Evolutionary conservation across 2,329 filamentous ascomycete genomes (phyloP).

Genomic region (Xylariaceae sp.): DNA sequence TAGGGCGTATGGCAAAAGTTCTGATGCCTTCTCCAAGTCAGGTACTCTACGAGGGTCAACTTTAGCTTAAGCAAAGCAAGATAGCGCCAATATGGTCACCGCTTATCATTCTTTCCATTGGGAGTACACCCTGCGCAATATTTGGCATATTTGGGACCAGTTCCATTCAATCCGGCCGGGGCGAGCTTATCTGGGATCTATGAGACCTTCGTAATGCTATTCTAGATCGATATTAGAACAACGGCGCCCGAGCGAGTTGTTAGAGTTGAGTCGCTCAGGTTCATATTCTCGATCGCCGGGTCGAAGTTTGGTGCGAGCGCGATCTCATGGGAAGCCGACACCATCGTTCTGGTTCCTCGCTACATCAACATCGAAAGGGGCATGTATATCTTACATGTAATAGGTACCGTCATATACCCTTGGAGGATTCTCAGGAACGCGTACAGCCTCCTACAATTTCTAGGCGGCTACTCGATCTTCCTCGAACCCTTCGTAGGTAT

Average conservation of each 20-base stretch:
- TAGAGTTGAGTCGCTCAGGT: constrained; percentile 2
- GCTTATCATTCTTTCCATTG: constrained; percentile 6
- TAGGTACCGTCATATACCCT: constrained; percentile 1
- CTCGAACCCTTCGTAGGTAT: constrained; percentile 17
- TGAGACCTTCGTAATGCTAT: constrained; percentile 1
- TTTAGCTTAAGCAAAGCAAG: constrained; percentile 3
- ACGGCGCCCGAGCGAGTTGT: neutral
- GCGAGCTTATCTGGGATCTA: constrained; percentile 5
- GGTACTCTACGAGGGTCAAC: neutral
- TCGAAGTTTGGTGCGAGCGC: constrained; percentile 5
- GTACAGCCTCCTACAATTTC: constrained; percentile 6
- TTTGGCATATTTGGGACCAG: constrained; percentile 8
- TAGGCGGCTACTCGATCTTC: constrained; percentile 19
- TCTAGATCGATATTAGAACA: neutral
- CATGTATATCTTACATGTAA: constrained; percentile 13
- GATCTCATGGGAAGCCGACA: constrained; percentile 14
- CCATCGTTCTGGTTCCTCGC: constrained; percentile 6
- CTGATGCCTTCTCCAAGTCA: neutral
- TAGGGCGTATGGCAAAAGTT: neutral
- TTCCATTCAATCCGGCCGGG: constrained; percentile 1
- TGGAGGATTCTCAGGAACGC: constrained; percentile 23
- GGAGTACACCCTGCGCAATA: constrained; percentile 11
- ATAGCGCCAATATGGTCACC: constrained; percentile 5
- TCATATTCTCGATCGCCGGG: constrained; percentile 3
- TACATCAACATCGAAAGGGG: constrained; percentile 14